phyloP scores from a whole-genome alignment of 805 yeast genomes.

The Peterozyma toletana region DNA sequence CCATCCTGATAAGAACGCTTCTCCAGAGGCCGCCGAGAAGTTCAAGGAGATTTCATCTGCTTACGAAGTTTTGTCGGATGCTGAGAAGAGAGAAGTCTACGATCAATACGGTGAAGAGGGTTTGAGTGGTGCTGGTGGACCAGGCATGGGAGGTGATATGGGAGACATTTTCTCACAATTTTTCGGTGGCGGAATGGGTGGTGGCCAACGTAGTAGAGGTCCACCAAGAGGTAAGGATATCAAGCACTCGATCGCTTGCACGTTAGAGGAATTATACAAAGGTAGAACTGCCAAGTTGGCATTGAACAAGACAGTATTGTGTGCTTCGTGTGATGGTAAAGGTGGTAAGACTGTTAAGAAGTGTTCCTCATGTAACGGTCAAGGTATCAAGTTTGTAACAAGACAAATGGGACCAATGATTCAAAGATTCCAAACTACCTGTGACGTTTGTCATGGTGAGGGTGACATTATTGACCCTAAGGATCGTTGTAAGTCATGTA shows the following conservation, averaged over 20 bases:
- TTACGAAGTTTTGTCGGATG: conserved; percentile 79
- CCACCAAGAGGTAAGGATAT: conserved; percentile 89
- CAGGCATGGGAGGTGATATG: conserved; percentile 44
- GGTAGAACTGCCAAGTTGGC: conserved; percentile 95
- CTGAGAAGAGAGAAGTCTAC: conserved; percentile 81
- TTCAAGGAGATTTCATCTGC: conserved; percentile 89
- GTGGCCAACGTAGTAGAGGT: conserved; percentile 64
- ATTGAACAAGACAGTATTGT: conserved; percentile 81
- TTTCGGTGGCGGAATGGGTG: conserved; percentile 59
- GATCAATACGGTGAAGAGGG: conserved; percentile 95
- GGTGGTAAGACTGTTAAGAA: conserved; percentile 93
- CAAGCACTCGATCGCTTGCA: conserved; percentile 76
- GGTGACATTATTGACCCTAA: conserved; percentile 85
- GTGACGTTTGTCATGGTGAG: conserved; percentile 87
- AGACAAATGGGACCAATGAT: conserved; percentile 99
- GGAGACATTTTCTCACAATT: conserved; percentile 52
- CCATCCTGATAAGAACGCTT: conserved; percentile 80
- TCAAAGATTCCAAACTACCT: conserved; percentile 92
- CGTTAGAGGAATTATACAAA: conserved; percentile 88
- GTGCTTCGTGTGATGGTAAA: conserved; percentile 85
- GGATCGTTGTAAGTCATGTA: conserved; percentile 83
- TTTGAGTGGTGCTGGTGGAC: conserved; percentile 68
- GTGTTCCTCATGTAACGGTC: conserved; percentile 85
- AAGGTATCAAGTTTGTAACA: conserved; percentile 84
- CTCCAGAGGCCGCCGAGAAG: conserved; percentile 91